Evolutionary conservation across 2,329 filamentous ascomycete species (phyloP).

Genomic region (Apiospora malaysiana): DNA sequence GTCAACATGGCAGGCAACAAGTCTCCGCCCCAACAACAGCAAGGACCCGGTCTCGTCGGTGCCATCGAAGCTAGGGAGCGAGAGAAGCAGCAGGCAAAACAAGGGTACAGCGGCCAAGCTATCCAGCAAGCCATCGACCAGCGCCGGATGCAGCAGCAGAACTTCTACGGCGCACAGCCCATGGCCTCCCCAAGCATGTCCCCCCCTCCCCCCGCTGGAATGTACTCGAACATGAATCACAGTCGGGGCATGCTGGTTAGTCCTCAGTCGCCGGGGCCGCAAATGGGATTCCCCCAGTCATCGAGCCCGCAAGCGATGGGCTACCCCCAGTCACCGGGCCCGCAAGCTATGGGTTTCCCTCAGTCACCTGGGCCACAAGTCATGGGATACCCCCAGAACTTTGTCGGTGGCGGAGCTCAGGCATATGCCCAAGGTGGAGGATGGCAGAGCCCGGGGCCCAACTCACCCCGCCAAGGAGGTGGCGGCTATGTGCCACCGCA

Average conservation of each 20-base stretch:
- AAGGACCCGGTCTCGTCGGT: conserved; percentile 71
- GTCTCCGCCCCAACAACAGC: conserved; percentile 42
- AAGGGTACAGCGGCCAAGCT: conserved; percentile 71
- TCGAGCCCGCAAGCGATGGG: conserved; percentile 37
- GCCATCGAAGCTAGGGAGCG: conserved; percentile 81
- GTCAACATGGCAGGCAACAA: conserved; percentile 68
- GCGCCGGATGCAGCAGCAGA: conserved; percentile 59
- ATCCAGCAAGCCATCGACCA: conserved; percentile 77
- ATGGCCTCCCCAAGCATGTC: conserved; percentile 31
- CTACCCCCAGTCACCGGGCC: conserved; percentile 35
- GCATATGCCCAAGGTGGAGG: conserved; percentile 42
- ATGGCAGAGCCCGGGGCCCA: conserved; percentile 38
- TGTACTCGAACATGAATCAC: conserved; percentile 40
- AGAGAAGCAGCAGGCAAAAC: conserved; percentile 74
- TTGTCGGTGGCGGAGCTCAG: conserved; percentile 35
- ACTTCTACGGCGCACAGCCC: conserved; percentile 8
- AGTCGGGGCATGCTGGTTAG: conserved; percentile 26
- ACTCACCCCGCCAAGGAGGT: conserved; percentile 34
- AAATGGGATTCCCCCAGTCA: conserved; percentile 29
- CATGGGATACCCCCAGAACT: conserved; percentile 35
- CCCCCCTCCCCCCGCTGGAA: conserved; percentile 36
- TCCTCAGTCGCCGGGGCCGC: too few relatives aligned
- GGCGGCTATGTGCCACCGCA: conserved; percentile 33
- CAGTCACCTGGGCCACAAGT: conserved; percentile 36
- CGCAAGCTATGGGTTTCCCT: conserved; percentile 35